Conservation (phyloP, 148 eudicot genomes). For the Chenopodium album region DNA sequence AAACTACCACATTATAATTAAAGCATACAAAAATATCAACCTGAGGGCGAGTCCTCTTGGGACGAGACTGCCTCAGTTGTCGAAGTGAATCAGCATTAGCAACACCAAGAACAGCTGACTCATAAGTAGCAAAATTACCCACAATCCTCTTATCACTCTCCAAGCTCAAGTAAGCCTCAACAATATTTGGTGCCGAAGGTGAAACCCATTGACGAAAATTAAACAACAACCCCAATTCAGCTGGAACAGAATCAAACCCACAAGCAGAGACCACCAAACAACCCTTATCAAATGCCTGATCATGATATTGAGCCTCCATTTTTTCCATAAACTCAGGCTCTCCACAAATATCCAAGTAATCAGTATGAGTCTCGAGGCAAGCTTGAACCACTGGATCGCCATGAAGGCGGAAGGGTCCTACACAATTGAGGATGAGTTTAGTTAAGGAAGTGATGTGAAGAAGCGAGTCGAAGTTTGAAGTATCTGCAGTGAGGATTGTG, state of each 20-base stretch:
- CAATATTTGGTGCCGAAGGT: conserved; percentile 35
- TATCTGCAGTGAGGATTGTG: conserved; percentile 59
- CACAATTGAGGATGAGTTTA: conserved; percentile 67
- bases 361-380: conserved; percentile 58
- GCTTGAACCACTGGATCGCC: conserved; percentile 69
- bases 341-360: conserved; percentile 76
- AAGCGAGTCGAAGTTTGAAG: conserved; percentile 49
- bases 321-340: conserved; percentile 95
- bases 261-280: conserved; percentile 75
- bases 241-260: conserved; percentile 90
- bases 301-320: conserved; percentile 51
- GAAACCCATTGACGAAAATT: conserved; percentile 55
- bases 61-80: conserved; percentile 56
- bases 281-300: conserved; percentile 51
- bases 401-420: conserved; percentile 71
- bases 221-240: conserved; percentile 68
- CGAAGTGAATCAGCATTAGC: conserved; percentile 59
- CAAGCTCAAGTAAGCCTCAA: conserved; percentile 72
- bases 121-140: conserved; percentile 76
- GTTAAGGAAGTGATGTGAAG: conserved; percentile 39
- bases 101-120: conserved; percentile 84
- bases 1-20: too few relatives aligned
- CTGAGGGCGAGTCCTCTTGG: conserved; percentile 54
- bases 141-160: conserved; percentile 70
- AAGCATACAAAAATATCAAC: conserved; percentile 26